Evolutionary conservation across 2,329 filamentous ascomycete species (phyloP).

Genomic region (Arthrinium phaeospermum): DNA sequence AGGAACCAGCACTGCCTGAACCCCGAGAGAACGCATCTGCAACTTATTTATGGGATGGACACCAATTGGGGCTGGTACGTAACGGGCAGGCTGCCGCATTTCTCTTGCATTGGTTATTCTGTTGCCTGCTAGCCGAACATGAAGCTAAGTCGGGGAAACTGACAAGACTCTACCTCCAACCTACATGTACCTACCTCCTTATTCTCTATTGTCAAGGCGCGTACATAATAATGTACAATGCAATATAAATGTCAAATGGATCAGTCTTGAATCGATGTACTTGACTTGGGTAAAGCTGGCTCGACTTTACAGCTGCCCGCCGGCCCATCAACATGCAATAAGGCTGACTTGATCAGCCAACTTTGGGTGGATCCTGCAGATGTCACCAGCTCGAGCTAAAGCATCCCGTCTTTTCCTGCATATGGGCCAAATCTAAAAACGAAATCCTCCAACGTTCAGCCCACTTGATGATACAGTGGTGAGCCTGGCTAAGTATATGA

Average conservation of each 20-base stretch:
- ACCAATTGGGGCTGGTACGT: background rate
- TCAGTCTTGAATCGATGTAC: background rate
- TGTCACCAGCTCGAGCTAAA: background rate
- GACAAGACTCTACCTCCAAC: too few relatives aligned
- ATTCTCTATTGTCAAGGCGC: too few relatives aligned
- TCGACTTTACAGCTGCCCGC: conserved; percentile 3
- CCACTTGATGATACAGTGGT: background rate
- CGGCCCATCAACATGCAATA: conserved; percentile 14
- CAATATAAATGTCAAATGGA: background rate
- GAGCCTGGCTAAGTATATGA: background rate
- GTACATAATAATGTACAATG: too few relatives aligned
- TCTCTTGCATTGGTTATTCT: conserved; percentile 18
- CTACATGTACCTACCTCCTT: too few relatives aligned
- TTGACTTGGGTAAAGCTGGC: background rate
- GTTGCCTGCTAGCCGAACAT: conserved; percentile 12
- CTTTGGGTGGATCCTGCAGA: background rate
- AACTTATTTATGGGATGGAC: background rate
- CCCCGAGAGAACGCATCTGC: background rate
- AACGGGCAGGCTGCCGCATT: conserved; percentile 12
- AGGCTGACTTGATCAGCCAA: background rate
- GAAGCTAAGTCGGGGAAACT: background rate
- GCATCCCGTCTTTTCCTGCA: conserved; percentile 10
- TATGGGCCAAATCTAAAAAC: background rate
- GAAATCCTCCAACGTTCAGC: background rate
- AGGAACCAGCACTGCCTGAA: background rate